Percentiles rank a stretch among this genome's conserved stretches.
Conservation (phyloP, 2,329 filamentous ascomycete genomes). For the Trichoderma sp. region DNA sequence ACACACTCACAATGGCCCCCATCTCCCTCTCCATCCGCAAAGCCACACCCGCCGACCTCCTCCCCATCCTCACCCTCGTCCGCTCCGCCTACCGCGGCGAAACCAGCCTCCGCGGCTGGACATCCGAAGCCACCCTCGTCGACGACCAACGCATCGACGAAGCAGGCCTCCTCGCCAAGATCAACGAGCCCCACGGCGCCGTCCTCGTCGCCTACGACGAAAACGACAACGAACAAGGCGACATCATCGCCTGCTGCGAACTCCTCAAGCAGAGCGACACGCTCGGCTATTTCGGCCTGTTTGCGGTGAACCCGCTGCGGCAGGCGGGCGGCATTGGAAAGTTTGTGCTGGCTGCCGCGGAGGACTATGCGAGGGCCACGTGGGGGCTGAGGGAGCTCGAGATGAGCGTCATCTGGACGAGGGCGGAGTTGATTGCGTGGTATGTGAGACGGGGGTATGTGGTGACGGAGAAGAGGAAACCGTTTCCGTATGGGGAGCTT, state of each 20-base stretch:
- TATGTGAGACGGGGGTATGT: slow-evolving; percentile 49
- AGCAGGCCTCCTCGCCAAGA: slow-evolving; percentile 44
- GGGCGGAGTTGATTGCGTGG: slow-evolving; percentile 50
- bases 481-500: slow-evolving; percentile 48
- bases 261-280: slow-evolving; percentile 37
- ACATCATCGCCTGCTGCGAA: slow-evolving; percentile 50
- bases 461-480: slow-evolving; percentile 43
- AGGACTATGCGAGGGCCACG: slow-evolving; percentile 41
- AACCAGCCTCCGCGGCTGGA: slow-evolving; percentile 48
- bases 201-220: slow-evolving; percentile 45
- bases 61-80: slow-evolving; percentile 44
- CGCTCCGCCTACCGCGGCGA: slow-evolving; percentile 50
- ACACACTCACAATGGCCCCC: slow-evolving; percentile 11
- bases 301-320: slow-evolving; percentile 48
- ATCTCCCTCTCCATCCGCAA: slow-evolving; percentile 42
- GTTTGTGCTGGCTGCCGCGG: slow-evolving; percentile 46
- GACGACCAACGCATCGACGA: slow-evolving; percentile 48
- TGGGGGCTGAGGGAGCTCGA: slow-evolving; percentile 39
- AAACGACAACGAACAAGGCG: slow-evolving; percentile 14
- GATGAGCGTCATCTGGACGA: slow-evolving; percentile 49
- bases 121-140: slow-evolving; percentile 50
- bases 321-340: slow-evolving; percentile 51
- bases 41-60: slow-evolving; percentile 40
- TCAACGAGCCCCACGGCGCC: slow-evolving; percentile 41
- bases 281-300: slow-evolving; percentile 42